Conservation (phyloP, 495 filamentous ascomycete genomes). For the Podospora appendiculata region DNA sequence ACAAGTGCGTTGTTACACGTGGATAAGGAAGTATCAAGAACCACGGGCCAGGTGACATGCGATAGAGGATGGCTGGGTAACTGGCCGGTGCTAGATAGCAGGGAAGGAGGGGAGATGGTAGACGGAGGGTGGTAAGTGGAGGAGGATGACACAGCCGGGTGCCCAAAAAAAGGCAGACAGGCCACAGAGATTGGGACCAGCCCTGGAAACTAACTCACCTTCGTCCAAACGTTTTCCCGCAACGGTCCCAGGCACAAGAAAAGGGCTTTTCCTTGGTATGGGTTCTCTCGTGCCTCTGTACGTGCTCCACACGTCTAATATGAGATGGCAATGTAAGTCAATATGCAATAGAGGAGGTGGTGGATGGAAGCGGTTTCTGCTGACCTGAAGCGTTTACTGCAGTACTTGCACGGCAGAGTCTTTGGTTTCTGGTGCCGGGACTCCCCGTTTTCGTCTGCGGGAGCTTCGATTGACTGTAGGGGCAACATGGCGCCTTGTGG, state of each 20-base stretch:
- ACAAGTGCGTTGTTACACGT: not conserved
- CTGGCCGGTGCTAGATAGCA: not conserved
- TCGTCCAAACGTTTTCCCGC: constrained; percentile 51
- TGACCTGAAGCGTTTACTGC: constrained; percentile 48
- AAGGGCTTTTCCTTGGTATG: constrained; percentile 57
- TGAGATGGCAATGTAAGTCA: constrained; percentile 34
- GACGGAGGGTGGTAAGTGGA: constrained; percentile 5
- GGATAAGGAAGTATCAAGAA: constrained; percentile 3
- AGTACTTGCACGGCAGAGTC: constrained; percentile 47
- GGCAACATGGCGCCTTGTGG: constrained; percentile 33
- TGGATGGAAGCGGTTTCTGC: constrained; percentile 14
- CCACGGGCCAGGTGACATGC: not conserved
- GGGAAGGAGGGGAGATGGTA: constrained; percentile 1
- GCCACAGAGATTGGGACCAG: constrained; percentile 1
- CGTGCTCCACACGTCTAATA: constrained; percentile 51
- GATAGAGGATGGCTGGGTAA: not conserved
- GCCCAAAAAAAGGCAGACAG: constrained; percentile 1
- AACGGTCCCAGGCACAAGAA: constrained; percentile 42
- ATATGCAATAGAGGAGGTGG: constrained; percentile 23
- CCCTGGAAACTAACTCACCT: constrained; percentile 33
- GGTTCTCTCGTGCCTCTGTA: constrained; percentile 53
- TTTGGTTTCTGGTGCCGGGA: constrained; percentile 45
- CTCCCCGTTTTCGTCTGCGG: constrained; percentile 41
- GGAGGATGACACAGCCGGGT: constrained; percentile 6
- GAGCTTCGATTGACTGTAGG: constrained; percentile 41